Evolutionary conservation across 352 stramenopile genomes (phyloP).

Genomic region (Phytophthora nicotianae): DNA sequence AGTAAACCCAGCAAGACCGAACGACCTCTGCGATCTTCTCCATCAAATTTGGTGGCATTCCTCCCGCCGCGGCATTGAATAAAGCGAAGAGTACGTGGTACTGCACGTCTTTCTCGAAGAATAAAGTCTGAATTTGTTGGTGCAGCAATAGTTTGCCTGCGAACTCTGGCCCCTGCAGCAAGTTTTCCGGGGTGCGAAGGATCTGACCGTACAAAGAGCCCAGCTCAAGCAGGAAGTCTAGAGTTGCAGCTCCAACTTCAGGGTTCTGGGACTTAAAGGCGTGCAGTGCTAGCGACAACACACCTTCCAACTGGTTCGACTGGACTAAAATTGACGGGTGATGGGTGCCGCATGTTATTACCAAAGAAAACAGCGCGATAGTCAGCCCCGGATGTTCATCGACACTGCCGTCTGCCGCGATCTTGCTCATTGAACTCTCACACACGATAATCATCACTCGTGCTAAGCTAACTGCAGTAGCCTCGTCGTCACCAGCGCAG

Average conservation of each 20-base stretch:
- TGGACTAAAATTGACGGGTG: constrained; percentile 69
- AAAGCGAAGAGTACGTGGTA: constrained; percentile 71
- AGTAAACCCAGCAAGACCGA: constrained; percentile 78
- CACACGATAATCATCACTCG: constrained; percentile 68
- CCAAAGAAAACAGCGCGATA: constrained; percentile 61
- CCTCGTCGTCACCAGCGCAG: constrained; percentile 65
- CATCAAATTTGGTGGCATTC: constrained; percentile 63
- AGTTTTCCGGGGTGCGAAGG: constrained; percentile 54
- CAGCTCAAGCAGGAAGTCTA: constrained; percentile 71
- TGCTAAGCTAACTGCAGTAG: constrained; percentile 60
- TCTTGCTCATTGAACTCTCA: constrained; percentile 61
- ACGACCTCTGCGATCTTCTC: constrained; percentile 74
- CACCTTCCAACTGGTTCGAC: constrained; percentile 67
- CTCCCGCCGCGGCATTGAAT: constrained; percentile 65
- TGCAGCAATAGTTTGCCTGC: constrained; percentile 62
- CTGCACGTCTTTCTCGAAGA: constrained; percentile 82
- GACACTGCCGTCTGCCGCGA: constrained; percentile 49
- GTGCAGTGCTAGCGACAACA: constrained; percentile 65
- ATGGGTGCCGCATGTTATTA: constrained; percentile 56
- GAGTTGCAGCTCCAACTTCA: constrained; percentile 57
- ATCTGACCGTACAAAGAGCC: constrained; percentile 77
- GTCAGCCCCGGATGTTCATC: constrained; percentile 62
- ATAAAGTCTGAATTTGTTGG: constrained; percentile 70
- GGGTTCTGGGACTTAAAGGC: constrained; percentile 70
- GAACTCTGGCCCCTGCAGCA: constrained; percentile 54